A percentile compares a stretch with the other conserved stretches of the same genome.
These are phyloP conservation scores for Acanthamoeba healyi DNA, from an alignment of 208 protist genomes.

Conservation along the genomic window DNA sequence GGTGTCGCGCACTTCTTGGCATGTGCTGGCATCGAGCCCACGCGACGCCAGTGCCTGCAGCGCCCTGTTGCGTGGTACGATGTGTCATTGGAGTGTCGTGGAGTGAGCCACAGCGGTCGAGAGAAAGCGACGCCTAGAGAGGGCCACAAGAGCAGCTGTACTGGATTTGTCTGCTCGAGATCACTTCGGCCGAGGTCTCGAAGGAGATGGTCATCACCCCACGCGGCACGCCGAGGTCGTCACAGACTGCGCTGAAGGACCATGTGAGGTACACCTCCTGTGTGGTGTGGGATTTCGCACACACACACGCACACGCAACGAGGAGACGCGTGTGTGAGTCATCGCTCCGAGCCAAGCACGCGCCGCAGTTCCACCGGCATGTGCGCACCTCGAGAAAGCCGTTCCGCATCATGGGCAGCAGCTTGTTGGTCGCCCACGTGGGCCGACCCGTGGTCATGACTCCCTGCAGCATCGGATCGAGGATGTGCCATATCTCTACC, in stretches of 20 bases:
- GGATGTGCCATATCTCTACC: conserved; percentile 46
- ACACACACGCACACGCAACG: neutral
- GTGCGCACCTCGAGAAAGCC: conserved; percentile 35
- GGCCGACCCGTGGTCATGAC: conserved; percentile 13
- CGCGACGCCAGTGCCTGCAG: conserved; percentile 15
- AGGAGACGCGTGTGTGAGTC: too few species aligned
- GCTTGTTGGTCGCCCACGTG: neutral
- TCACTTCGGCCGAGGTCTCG: neutral
- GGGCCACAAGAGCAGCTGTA: too few species aligned
- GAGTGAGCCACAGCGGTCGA: too few species aligned
- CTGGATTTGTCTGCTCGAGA: neutral
- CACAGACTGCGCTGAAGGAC: neutral
- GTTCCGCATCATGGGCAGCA: conserved; percentile 41
- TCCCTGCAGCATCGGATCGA: conserved; percentile 9
- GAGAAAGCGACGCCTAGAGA: too few species aligned
- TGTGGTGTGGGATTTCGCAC: too few species aligned
- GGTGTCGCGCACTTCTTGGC: neutral
- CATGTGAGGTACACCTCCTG: conserved; percentile 3
- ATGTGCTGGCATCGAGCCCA: neutral
- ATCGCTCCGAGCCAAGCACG: too few species aligned
- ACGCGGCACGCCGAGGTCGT: neutral
- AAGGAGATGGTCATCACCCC: neutral
- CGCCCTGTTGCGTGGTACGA: neutral
- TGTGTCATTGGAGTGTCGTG: neutral
- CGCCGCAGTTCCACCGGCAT: too few species aligned